phyloP scores from a whole-genome alignment of 306 rosid genomes.

The Vigna nakashimae region DNA sequence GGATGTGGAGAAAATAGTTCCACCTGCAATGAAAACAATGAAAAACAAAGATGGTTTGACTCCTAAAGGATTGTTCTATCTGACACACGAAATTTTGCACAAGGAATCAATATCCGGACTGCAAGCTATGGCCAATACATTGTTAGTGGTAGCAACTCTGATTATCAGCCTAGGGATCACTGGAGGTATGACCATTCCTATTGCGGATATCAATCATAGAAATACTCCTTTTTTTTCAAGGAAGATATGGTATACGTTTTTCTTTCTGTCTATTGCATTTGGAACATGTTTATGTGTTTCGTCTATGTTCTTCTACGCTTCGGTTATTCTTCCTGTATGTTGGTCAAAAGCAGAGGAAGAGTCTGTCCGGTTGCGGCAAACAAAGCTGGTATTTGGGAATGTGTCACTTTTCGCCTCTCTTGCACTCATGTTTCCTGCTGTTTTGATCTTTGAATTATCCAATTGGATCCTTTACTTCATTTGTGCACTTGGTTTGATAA shows the following conservation, averaged over 20 bases:
- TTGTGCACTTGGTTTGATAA: not conserved
- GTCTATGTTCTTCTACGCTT: not conserved
- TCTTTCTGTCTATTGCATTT: not conserved
- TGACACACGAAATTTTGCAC: not conserved
- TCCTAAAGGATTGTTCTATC: not conserved
- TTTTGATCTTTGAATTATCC: not conserved
- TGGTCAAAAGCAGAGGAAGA: not conserved
- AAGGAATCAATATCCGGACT: not conserved
- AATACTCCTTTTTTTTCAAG: not conserved
- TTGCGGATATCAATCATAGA: not conserved
- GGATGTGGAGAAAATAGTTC: slow-evolving; percentile 1
- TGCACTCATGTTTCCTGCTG: not conserved
- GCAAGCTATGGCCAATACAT: not conserved
- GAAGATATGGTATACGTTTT: not conserved
- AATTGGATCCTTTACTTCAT: not conserved
- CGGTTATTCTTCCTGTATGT: not conserved
- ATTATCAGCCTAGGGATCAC: not conserved
- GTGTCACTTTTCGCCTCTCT: not conserved
- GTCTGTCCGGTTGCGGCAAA: not conserved
- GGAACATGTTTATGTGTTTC: not conserved
- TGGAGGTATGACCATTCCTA: not conserved
- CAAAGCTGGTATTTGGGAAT: not conserved
- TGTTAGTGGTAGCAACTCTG: not conserved
- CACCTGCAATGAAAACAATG: not conserved
- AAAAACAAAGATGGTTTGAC: not conserved